Evolutionary conservation across 768 basidiomycete species (phyloP).

Genomic region (Lanmaoa rubissima): DNA sequence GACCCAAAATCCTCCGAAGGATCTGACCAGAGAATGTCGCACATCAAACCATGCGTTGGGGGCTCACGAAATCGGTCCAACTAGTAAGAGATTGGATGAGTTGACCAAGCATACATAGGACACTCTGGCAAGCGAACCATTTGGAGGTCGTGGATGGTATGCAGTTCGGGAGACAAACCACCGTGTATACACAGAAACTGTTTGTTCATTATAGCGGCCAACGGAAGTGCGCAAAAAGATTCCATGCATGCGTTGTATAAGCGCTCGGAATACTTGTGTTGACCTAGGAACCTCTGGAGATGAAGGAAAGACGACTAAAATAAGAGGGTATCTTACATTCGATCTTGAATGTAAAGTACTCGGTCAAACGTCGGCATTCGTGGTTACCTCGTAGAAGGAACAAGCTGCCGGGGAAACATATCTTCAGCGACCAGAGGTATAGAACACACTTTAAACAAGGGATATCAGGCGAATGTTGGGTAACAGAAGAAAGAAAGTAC

Average conservation of each 20-base stretch:
- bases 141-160: constrained; percentile 66
- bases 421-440: constrained; percentile 62
- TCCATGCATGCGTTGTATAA: constrained; percentile 75
- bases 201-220: constrained; percentile 79
- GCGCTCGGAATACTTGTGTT: constrained; percentile 74
- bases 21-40: constrained; percentile 75
- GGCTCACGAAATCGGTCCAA: constrained; percentile 74
- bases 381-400: constrained; percentile 65
- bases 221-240: constrained; percentile 66
- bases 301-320: not conserved
- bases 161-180: constrained; percentile 66
- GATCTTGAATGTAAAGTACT: constrained; percentile 62
- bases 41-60: constrained; percentile 72
- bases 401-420: constrained; percentile 59
- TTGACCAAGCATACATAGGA: not conserved
- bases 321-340: constrained; percentile 34
- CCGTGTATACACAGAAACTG: constrained; percentile 79
- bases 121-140: constrained; percentile 36
- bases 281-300: constrained; percentile 39
- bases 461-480: constrained; percentile 1
- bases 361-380: constrained; percentile 64
- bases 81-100: constrained; percentile 31
- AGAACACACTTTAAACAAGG: constrained; percentile 45
- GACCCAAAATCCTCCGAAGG: constrained; percentile 70
- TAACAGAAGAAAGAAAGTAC: constrained; percentile 32